These are phyloP conservation scores for Cymbopogon citratus DNA, from an alignment of 176 grass and related monocot genomes.

Conservation along the genomic window DNA sequence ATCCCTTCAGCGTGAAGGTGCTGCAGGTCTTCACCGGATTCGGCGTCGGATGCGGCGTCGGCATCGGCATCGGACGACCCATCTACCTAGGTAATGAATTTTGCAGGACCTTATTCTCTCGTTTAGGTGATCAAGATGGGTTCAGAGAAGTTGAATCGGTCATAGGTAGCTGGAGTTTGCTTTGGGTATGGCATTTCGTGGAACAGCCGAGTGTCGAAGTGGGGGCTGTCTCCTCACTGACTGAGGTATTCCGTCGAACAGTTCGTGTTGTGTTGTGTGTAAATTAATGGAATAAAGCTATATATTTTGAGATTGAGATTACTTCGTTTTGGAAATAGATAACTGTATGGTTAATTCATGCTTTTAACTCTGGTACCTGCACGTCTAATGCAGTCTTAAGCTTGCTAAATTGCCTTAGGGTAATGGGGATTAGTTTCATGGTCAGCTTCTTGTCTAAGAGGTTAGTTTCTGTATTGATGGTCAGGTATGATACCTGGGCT, in stretches of 20 bases:
- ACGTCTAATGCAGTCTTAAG: not conserved
- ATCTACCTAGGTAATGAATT: slow-evolving; percentile 64
- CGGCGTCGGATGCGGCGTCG: slow-evolving; percentile 83
- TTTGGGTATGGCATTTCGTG: not conserved
- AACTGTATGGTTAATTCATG: not conserved
- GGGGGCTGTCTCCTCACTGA: not conserved
- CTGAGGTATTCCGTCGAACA: slow-evolving; percentile 19
- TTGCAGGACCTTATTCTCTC: not conserved
- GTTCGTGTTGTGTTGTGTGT: not conserved
- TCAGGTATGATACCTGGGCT: slow-evolving; percentile 80
- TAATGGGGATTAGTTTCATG: slow-evolving; percentile 1
- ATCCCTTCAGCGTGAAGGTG: slow-evolving; percentile 88
- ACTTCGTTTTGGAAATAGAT: not conserved
- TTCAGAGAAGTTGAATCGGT: not conserved
- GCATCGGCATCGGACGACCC: slow-evolving; percentile 68
- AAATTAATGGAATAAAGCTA: not conserved
- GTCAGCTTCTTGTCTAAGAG: not conserved
- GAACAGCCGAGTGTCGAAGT: not conserved
- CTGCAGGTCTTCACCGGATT: slow-evolving; percentile 78
- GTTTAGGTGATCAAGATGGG: not conserved
- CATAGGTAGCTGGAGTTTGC: not conserved
- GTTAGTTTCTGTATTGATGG: slow-evolving; percentile 10
- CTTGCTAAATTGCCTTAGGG: not conserved
- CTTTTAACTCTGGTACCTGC: not conserved
- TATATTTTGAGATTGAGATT: not conserved